phyloP scores from a whole-genome alignment of 2,329 filamentous ascomycete species.

The Chrysoporthe puriensis region DNA sequence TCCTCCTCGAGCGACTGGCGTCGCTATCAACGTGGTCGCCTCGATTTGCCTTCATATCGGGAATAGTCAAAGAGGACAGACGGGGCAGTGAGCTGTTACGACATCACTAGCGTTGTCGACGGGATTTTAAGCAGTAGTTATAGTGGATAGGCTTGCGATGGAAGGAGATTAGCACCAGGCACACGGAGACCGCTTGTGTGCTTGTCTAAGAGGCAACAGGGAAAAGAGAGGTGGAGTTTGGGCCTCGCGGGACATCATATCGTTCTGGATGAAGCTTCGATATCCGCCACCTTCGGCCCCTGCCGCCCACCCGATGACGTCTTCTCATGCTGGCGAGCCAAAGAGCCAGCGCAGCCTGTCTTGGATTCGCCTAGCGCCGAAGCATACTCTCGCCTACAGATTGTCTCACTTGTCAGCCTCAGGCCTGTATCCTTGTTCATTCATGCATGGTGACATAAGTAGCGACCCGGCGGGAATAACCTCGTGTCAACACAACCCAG shows the following conservation, averaged over 20 bases:
- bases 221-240: no score
- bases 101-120: not conserved
- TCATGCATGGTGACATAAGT: constrained; percentile 4
- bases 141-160: not conserved
- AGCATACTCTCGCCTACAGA: not conserved
- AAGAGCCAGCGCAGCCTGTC: not conserved
- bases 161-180: not conserved
- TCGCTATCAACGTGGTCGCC: not conserved
- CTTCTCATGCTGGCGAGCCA: not conserved
- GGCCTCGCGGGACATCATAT: no score
- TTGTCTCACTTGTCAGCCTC: constrained; percentile 5
- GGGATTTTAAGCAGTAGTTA: no score
- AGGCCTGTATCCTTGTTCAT: not conserved
- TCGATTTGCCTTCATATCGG: not conserved
- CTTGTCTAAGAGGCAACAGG: not conserved
- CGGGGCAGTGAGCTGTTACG: not conserved
- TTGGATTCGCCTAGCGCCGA: not conserved
- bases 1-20: not conserved
- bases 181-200: not conserved
- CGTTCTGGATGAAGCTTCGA: not conserved
- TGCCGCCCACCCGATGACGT: constrained; percentile 2
- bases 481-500: no score
- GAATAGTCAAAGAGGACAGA: not conserved
- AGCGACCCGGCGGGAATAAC: no score
- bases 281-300: not conserved